Evolutionary conservation across 495 filamentous ascomycete species (phyloP).

Genomic region (Annulohypoxylon bovei): DNA sequence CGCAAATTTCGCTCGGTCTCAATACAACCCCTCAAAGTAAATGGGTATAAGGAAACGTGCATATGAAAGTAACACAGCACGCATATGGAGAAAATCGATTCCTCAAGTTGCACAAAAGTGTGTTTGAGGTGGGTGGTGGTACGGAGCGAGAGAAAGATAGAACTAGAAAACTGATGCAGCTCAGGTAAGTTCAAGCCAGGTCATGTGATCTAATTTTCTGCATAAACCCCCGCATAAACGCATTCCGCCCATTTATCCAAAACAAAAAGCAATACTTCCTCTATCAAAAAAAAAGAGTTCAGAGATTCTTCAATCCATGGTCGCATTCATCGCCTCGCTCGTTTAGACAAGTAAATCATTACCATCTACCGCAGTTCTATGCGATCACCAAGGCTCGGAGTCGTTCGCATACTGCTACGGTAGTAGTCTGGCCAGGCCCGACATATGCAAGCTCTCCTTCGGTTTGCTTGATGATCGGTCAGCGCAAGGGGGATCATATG

Average conservation of each 20-base stretch:
- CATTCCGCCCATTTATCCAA: not conserved
- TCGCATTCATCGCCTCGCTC: not conserved
- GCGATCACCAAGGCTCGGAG: not conserved
- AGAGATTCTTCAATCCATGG: not conserved
- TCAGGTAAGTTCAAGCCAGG: not conserved
- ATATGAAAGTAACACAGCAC: not conserved
- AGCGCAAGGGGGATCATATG: conserved; percentile 24
- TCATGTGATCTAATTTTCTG: conserved; percentile 6
- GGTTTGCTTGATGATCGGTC: conserved; percentile 25
- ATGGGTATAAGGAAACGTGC: not conserved
- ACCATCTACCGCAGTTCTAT: not conserved
- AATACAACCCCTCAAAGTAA: not conserved
- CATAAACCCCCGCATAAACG: too few relatives aligned
- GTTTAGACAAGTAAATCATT: conserved; percentile 6
- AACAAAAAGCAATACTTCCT: not conserved
- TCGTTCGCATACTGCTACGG: conserved; percentile 2
- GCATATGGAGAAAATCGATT: too few relatives aligned
- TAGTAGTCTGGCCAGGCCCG: conserved; percentile 14
- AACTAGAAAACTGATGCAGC: not conserved
- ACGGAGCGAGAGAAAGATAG: not conserved
- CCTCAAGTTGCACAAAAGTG: not conserved
- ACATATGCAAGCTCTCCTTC: conserved; percentile 18
- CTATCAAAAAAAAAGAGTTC: not conserved
- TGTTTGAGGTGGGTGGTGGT: not conserved
- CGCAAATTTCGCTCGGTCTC: not conserved